Evolutionary conservation across 2,329 filamentous ascomycete species (phyloP).

Genomic region (Colletotrichum scovillei): DNA sequence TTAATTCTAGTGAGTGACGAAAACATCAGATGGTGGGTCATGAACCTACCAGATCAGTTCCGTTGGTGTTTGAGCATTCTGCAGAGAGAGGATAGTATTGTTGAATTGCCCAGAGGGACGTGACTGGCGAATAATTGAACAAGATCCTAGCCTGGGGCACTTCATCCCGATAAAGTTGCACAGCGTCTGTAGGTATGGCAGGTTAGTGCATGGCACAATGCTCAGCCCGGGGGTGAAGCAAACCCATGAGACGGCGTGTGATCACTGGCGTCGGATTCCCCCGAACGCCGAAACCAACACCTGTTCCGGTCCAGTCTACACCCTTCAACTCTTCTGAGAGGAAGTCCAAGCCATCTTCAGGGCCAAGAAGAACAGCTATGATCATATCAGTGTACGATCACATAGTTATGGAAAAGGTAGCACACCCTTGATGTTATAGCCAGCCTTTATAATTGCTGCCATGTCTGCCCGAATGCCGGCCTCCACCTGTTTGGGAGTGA

Average conservation of each 20-base stretch:
- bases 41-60: constrained; percentile 12
- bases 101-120: constrained; percentile 27
- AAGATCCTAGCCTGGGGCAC: constrained; percentile 20
- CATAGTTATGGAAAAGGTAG: not conserved
- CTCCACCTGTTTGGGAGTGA: constrained; percentile 27
- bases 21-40: not conserved
- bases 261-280: constrained; percentile 19
- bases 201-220: not conserved
- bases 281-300: constrained; percentile 30
- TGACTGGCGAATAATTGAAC: constrained; percentile 28
- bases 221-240: not conserved
- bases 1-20: not conserved
- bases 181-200: not conserved
- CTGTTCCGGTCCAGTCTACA: constrained; percentile 19
- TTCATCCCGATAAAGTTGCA: constrained; percentile 27
- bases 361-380: constrained; percentile 21
- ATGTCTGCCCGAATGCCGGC: constrained; percentile 26
- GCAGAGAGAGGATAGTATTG: constrained; percentile 18
- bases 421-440: constrained; percentile 30
- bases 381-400: not conserved
- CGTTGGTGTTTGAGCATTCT: constrained; percentile 6
- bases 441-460: constrained; percentile 18
- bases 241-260: constrained; percentile 23
- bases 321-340: constrained; percentile 16
- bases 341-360: constrained; percentile 14